Evolutionary conservation across 306 rosid genomes (phyloP), one percentile per base, ranked within the genome.

Genomic region (Alnus glutinosa): DNA sequence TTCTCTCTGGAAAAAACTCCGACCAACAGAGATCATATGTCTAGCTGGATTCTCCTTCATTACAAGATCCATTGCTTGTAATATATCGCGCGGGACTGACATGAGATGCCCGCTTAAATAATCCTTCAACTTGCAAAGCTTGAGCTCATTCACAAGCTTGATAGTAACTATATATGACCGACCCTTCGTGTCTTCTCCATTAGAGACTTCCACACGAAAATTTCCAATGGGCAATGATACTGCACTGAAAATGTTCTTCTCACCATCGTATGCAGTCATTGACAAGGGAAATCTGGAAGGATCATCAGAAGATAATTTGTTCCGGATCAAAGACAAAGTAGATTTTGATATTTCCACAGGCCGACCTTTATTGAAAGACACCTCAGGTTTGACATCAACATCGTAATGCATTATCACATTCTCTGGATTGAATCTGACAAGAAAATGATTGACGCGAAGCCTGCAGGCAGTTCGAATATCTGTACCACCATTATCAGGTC

Each of bases 31-130:
- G 59, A 89, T 63, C 76, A 90, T 83, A 7, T 71, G 69, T 75
- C 88, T 84, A 13, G 82, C 59, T 5, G 94, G 92, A 78, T 89
- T 93, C 82, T 93, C 91, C 84, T 89, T 93, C 80, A 93, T 74
- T 68, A 89, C 96, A 69, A 90, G 71, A 80, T 90, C 94, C 97
- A 93, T 67, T 28, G 91, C 91, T 81, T 89, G 97, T 64, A 93
- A 82, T 77, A 93, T 84, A 47, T 93, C 94, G 66, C 96, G 87
- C 11, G 96, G 97, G 67, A 81, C 52, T 10, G 90, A 62, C 44
- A 70, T 48, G n/a, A 77, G 71, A 9, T 61, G 74, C 37, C 86
- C 89, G 28, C 79, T 79, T 30, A 93, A 77, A 77, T 89, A 90
- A 46, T 93, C 89, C 83, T 66, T 80, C 83, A 93, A 66, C 88